A percentile compares a stretch with the other conserved stretches of the same genome.
These are phyloP conservation scores for Aspergillus ostianus DNA, from an alignment of 495 filamentous ascomycete species.

Conservation along the genomic window DNA sequence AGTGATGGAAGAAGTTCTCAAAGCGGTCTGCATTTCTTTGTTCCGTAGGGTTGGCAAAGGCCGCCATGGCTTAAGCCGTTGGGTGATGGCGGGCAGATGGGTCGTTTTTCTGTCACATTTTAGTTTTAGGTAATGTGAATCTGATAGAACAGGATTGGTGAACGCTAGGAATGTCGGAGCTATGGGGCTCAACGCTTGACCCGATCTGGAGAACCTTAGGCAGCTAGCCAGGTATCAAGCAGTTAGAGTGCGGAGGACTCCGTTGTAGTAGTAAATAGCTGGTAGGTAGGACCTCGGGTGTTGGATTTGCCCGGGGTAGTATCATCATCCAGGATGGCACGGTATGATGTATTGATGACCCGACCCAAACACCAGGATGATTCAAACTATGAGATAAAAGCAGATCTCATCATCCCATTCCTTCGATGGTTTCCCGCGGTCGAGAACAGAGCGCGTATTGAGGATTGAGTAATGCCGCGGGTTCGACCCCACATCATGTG, in stretches of 20 bases:
- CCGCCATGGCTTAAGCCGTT: neutral
- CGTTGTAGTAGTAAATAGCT: neutral
- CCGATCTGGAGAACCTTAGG: neutral
- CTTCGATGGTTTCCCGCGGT: neutral
- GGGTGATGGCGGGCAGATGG: neutral
- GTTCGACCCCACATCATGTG: conserved; percentile 26
- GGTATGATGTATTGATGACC: neutral
- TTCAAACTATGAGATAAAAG: neutral
- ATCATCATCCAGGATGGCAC: neutral
- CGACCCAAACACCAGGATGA: neutral
- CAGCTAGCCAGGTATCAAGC: neutral
- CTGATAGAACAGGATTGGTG: neutral
- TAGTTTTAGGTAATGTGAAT: neutral
- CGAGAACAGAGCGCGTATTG: conserved; percentile 2
- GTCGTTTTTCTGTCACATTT: neutral
- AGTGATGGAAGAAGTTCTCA: neutral
- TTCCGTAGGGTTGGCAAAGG: neutral
- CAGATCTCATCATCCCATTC: neutral
- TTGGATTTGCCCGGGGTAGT: neutral
- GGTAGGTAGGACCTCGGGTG: neutral
- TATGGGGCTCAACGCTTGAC: neutral
- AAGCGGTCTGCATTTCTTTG: neutral
- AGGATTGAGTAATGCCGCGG: conserved; percentile 15
- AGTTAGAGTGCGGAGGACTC: no score
- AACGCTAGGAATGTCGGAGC: neutral